These are phyloP conservation scores for Pyrrhoderma noxium DNA, from an alignment of 1,284 basidiomycete genomes.

Conservation along the genomic window DNA sequence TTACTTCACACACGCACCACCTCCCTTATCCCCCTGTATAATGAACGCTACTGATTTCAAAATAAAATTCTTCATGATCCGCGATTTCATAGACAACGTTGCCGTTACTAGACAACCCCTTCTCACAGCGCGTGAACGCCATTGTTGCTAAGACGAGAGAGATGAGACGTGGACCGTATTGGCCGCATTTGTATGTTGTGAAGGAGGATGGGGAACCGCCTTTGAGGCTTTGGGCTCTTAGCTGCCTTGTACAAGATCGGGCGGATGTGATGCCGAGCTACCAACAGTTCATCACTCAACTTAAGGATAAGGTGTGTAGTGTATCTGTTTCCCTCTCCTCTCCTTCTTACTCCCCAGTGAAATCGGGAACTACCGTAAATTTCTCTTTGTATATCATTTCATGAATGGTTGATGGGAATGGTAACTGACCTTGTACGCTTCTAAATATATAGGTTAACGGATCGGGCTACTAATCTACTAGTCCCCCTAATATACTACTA, in stretches of 20 bases:
- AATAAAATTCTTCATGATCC: neutral
- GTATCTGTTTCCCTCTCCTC: neutral
- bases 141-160: slow-evolving; percentile 91
- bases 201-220: slow-evolving; percentile 98
- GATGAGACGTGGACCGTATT: slow-evolving; percentile 84
- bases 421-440: neutral
- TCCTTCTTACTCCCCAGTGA: too few relatives aligned
- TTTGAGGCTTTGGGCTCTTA: slow-evolving; percentile 90
- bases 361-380: too few relatives aligned
- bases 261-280: slow-evolving; percentile 94
- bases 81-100: slow-evolving; percentile 60
- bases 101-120: slow-evolving; percentile 83
- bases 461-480: slow-evolving; percentile 7
- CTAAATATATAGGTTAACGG: slow-evolving; percentile 7
- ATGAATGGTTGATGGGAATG: too few relatives aligned
- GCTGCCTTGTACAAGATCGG: slow-evolving; percentile 91
- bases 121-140: slow-evolving; percentile 90
- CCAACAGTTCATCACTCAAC: slow-evolving; percentile 79
- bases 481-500: neutral
- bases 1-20: too few relatives aligned
- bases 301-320: slow-evolving; percentile 64
- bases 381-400: too few relatives aligned
- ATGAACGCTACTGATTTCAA: too few relatives aligned
- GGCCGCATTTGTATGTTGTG: slow-evolving; percentile 93
- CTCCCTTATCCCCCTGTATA: too few relatives aligned